Evolutionary conservation across 495 filamentous ascomycete species (phyloP).

Genomic region (Oidiodendron maius): DNA sequence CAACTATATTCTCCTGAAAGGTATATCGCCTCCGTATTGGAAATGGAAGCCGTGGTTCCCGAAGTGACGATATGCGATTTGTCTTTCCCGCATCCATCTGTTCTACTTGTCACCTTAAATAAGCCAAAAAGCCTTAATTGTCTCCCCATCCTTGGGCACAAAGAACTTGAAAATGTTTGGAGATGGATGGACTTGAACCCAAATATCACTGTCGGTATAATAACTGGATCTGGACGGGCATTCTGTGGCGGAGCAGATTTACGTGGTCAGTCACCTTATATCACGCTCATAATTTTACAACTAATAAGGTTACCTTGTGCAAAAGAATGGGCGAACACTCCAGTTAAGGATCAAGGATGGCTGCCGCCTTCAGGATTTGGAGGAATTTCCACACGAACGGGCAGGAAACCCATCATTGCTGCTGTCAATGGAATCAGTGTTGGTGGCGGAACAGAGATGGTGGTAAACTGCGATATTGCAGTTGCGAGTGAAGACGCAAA

Average conservation of each 20-base stretch:
- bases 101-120: slow-evolving; percentile 59
- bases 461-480: slow-evolving; percentile 65
- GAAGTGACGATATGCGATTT: too few relatives aligned
- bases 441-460: slow-evolving; percentile 71
- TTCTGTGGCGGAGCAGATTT: slow-evolving; percentile 59
- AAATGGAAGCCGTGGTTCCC: too few relatives aligned
- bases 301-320: too few relatives aligned
- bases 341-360: too few relatives aligned
- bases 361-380: slow-evolving; percentile 46
- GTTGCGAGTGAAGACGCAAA: slow-evolving; percentile 46
- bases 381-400: slow-evolving; percentile 45
- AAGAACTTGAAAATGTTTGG: slow-evolving; percentile 45
- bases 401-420: slow-evolving; percentile 62
- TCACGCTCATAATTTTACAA: too few relatives aligned
- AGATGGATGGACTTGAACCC: slow-evolving; percentile 55
- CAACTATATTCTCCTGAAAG: too few relatives aligned
- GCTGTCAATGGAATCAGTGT: slow-evolving; percentile 73
- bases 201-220: slow-evolving; percentile 44
- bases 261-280: too few relatives aligned
- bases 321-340: too few relatives aligned
- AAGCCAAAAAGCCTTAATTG: slow-evolving; percentile 53
- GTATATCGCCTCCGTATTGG: too few relatives aligned
- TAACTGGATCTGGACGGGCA: slow-evolving; percentile 48
- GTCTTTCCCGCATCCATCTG: slow-evolving; percentile 48
- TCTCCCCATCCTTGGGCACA: slow-evolving; percentile 43